A percentile compares a stretch with the other conserved stretches of the same genome.
Conservation (phyloP, 2,329 filamentous ascomycete genomes). For the Diaporthe eres region DNA sequence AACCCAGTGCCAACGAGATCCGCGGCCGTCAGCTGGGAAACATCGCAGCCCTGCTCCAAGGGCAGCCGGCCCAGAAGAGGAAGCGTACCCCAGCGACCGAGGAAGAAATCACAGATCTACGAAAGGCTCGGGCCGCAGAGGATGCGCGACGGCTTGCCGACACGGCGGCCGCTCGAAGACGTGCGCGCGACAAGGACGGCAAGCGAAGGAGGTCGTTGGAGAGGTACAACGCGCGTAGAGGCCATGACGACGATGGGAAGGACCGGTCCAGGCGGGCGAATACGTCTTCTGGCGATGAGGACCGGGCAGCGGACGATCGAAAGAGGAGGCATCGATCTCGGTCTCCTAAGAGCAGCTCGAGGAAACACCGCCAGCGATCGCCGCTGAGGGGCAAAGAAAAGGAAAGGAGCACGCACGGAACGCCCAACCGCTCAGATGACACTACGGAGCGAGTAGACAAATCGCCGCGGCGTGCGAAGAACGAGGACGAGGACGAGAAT, state of each 20-base stretch:
- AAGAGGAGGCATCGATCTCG: constrained; percentile 38
- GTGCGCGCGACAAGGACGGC: constrained; percentile 29
- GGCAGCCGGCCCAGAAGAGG: constrained; percentile 52
- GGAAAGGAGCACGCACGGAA: constrained; percentile 7
- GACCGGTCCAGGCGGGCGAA: constrained; percentile 25
- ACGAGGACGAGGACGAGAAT: constrained; percentile 46
- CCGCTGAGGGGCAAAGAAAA: constrained; percentile 3
- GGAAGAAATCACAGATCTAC: constrained; percentile 37
- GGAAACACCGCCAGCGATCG: constrained; percentile 39
- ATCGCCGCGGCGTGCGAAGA: constrained; percentile 20
- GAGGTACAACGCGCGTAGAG: constrained; percentile 36
- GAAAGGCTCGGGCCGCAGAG: constrained; percentile 35
- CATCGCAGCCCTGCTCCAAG: constrained; percentile 71
- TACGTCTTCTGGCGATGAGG: constrained; percentile 49
- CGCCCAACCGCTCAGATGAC: constrained; percentile 13
- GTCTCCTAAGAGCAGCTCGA: constrained; percentile 38
- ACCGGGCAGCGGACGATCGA: constrained; percentile 37
- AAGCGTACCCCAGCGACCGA: constrained; percentile 43
- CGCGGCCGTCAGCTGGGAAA: constrained; percentile 71
- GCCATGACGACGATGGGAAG: constrained; percentile 13
- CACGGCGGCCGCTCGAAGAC: constrained; percentile 35
- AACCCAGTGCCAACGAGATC: constrained; percentile 65
- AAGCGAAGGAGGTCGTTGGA: constrained; percentile 39
- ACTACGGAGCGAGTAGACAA: constrained; percentile 21
- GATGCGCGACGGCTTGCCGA: constrained; percentile 37